Base-by-base conservation (phyloP, 2,329 filamentous ascomycete genomes). In the Aspergillus hortae region DNA sequence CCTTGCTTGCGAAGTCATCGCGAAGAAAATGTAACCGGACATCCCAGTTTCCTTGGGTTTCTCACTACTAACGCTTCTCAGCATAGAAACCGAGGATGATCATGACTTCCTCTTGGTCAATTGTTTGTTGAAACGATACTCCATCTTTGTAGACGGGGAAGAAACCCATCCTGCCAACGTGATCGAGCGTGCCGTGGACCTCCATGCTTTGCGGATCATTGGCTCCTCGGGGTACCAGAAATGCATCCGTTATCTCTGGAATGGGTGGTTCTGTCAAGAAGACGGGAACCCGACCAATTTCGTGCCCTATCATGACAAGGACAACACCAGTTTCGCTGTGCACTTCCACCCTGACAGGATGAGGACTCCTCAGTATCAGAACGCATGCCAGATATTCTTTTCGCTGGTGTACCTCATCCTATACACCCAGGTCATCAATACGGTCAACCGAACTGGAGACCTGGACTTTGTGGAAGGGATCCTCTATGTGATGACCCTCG, bases 321-420 rank as follows among this genome's bases (percentile, higher is more conserved):
- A 87, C 53, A 89, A 92, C 67, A 85, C 84, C 1, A 81, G 78
- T 42, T 95, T 94, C 71, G 83, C 87, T 75, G 76, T 81, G 1
- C 94, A 99, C 68, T 85, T 97, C 62, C 89, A 97, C 64, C 94
- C 94, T 0, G 92, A 97, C 67, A 87, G 94, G 33, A 95, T 99
- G 88, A 84, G 92, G 27, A 88, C 90, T 0, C 94, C 94, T 4
- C 78, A 89, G 47, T 97, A 97, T 65, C 94, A 99, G 72, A 99
- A 97, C 66, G 83, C 85, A 3, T 86, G 92, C 3, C 91, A 96
- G 68, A 84, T 99, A 51, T 76, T 92, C 57, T 85, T 96, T 56
- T 95, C 90, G 0, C 63, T 97, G 56, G 70, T 94, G 54, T 99
- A 90, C 66, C 80, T 99, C 3, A 87, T 73, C 0, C 79, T 99